Base-by-base conservation (phyloP, 2,329 filamentous ascomycete genomes). In the Venturia carpophila region DNA sequence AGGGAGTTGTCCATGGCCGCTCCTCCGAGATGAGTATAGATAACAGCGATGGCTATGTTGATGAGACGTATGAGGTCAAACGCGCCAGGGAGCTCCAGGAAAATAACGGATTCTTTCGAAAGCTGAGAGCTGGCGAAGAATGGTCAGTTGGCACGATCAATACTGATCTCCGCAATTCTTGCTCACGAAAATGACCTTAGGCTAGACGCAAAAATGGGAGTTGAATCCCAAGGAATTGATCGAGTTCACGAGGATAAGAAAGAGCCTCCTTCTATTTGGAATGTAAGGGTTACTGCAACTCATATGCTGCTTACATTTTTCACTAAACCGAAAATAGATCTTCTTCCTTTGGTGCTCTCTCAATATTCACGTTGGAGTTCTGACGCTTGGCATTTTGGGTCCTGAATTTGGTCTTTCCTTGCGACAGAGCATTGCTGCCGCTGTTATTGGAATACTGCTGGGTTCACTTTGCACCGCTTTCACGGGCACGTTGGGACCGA, bases 211-310 rank as follows among this genome's bases (percentile, higher is more conserved):
- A 79, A 78, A 68, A 71, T 80, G 66, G 78, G 78, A 27, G 76
- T 81, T 61, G 79, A 81, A 69, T 78, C 77, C 3, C 77, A 79
- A 66, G 79, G 79, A 27, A 77, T 81, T 39, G 78, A 80, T 65
- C 75, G 78, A 10, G 79, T 79, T 13, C 75, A 75, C 1, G 76
- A 79, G 64, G 77, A 80, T 58, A 73, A 78, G 63, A 77, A 77
- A 67, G 72, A 71, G 21, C 74, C 78, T 47, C 77, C 78, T 5
- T 78, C 77, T 64, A 72, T 76, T 39, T 49, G 72, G 60, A 78
- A 78, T 67, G 62, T 63, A 52, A 37, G 62, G 24, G 5, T 17
- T 24, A 17, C 11, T 37, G 27, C 30, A n/a, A 3, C 7, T 34
- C 11, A 41, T 37, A 30, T 9, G 10, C 15, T 47, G 6, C 30